Percentiles rank a stretch among this genome's conserved stretches.
Evolutionary conservation across 2,329 filamentous ascomycete species (phyloP).

Genomic region (Sporothrix euskadiensis): DNA sequence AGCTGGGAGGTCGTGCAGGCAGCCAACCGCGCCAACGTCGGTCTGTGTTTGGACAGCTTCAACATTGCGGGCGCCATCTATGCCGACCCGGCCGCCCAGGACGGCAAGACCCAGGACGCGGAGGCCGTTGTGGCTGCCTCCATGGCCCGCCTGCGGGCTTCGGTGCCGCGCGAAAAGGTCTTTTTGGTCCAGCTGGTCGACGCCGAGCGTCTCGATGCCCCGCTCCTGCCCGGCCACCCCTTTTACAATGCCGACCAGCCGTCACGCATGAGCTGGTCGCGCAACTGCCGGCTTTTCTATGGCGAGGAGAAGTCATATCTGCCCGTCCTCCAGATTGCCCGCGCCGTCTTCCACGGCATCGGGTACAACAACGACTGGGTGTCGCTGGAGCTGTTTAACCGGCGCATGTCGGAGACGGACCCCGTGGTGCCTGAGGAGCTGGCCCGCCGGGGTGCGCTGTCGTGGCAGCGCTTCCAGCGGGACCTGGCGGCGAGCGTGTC

Average conservation of each 20-base stretch:
- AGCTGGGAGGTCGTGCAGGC: slow-evolving; percentile 56
- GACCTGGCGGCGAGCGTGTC: slow-evolving; percentile 15
- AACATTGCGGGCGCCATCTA: slow-evolving; percentile 61
- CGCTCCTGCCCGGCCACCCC: slow-evolving; percentile 52
- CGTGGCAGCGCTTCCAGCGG: slow-evolving; percentile 48
- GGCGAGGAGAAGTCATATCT: slow-evolving; percentile 60
- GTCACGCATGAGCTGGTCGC: slow-evolving; percentile 63
- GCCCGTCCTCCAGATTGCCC: slow-evolving; percentile 55
- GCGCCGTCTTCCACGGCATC: slow-evolving; percentile 55
- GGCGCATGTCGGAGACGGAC: slow-evolving; percentile 50
- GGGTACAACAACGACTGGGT: slow-evolving; percentile 59
- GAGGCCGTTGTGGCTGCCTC: slow-evolving; percentile 46
- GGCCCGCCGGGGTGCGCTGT: slow-evolving; percentile 51
- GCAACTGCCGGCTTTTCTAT: slow-evolving; percentile 62
- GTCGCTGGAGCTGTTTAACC: slow-evolving; percentile 61
- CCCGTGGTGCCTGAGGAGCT: slow-evolving; percentile 51
- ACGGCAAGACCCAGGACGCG: slow-evolving; percentile 49
- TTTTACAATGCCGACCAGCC: slow-evolving; percentile 56
- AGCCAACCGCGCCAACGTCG: slow-evolving; percentile 60
- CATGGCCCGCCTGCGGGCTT: slow-evolving; percentile 43
- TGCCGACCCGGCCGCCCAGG: slow-evolving; percentile 53
- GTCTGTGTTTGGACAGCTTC: slow-evolving; percentile 64
- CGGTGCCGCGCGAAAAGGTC: slow-evolving; percentile 50
- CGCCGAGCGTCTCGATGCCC: slow-evolving; percentile 53
- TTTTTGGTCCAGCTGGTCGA: slow-evolving; percentile 66